Base-by-base conservation (phyloP, 208 protist species). In the Leishmania tarentolae region DNA sequence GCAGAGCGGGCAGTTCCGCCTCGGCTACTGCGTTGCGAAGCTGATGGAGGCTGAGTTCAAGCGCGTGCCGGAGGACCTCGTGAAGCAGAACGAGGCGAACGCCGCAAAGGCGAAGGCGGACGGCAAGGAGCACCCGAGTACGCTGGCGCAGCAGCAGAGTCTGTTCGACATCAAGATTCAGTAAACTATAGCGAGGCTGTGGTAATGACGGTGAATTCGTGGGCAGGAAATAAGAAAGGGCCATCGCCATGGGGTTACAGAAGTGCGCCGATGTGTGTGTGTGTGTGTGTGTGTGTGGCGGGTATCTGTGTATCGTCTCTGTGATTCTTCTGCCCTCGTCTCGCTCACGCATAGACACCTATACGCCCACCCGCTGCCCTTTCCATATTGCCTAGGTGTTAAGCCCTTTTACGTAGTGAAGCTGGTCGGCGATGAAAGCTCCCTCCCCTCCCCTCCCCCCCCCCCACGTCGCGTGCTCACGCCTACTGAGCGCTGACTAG, bases 101-200 rank as follows among this genome's bases (percentile, higher is more conserved):
- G 94, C 91, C 3, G 86, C 88, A 74, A 93, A 93, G 88, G 93
- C 91, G 50, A 96, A 92, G 85, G 87, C 90, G 76, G 92, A 95
- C 70, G 94, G 91, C 84, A 95, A 96, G 81, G 92, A 96, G 78
- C 89, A 94, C 89, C 93, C 94, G 40, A 83, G 89, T 75, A 69
- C 90, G 76, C 86, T 97, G 68, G 70, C 83, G 50, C 84, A 95
- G 84, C 91, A 94, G 89, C 82, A 88, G 68, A 86, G 86, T 56
- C 84, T 97, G 73, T 94, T 97, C 70, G 94, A 97, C 75, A 92
- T 97, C 81, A 94, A 97, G 92, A 95, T 97, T 76, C 85, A 91
- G 87, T 97, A 95, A 84, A n/a, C 15, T 21, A 37, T 44, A 66
- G 61, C 6, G n/a, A 19, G 0, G 0, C 40, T 19, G 37, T 13